Conservation (phyloP, 164 flowering plant species). For the Hamamelis virginiana region DNA sequence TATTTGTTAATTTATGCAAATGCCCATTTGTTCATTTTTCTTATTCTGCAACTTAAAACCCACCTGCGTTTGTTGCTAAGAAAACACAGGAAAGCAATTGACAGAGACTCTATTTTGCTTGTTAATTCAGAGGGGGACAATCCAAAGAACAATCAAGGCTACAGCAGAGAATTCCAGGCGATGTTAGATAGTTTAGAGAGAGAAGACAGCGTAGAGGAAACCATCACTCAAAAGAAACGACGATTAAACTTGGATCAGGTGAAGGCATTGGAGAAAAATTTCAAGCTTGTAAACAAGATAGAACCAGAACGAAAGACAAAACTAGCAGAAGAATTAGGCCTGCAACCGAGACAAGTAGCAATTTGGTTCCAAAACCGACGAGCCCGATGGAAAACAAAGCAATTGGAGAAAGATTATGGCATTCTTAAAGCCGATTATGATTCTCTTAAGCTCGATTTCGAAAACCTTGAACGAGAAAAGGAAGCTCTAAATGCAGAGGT, state of each 20-base stretch:
- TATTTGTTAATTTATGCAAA: too few relatives aligned
- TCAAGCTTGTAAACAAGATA: slow-evolving; percentile 37
- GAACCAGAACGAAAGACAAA: slow-evolving; percentile 34
- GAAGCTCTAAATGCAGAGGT: slow-evolving; percentile 29
- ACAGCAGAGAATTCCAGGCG: slow-evolving; percentile 34
- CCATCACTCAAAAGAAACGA: slow-evolving; percentile 21
- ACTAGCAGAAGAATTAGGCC: slow-evolving; percentile 34
- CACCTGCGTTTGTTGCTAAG: too few relatives aligned
- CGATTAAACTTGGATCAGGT: slow-evolving; percentile 33
- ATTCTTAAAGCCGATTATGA: slow-evolving; percentile 29
- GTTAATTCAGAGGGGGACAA: slow-evolving; percentile 13
- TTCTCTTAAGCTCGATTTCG: slow-evolving; percentile 22
- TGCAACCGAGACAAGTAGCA: slow-evolving; percentile 39
- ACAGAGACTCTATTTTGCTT: neutral
- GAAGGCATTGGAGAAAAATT: slow-evolving; percentile 38
- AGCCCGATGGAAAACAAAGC: slow-evolving; percentile 39
- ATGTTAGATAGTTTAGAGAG: slow-evolving; percentile 32
- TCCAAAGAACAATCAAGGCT: slow-evolving; percentile 12
- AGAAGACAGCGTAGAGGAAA: slow-evolving; percentile 24
- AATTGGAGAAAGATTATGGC: slow-evolving; percentile 31
- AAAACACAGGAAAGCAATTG: too few relatives aligned
- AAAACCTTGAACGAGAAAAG: slow-evolving; percentile 25
- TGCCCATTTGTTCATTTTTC: too few relatives aligned
- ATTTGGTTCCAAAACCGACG: slow-evolving; percentile 48
- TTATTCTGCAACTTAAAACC: too few relatives aligned